phyloP scores from a whole-genome alignment of 306 rosid species.

The Vachellia pachyceras region DNA sequence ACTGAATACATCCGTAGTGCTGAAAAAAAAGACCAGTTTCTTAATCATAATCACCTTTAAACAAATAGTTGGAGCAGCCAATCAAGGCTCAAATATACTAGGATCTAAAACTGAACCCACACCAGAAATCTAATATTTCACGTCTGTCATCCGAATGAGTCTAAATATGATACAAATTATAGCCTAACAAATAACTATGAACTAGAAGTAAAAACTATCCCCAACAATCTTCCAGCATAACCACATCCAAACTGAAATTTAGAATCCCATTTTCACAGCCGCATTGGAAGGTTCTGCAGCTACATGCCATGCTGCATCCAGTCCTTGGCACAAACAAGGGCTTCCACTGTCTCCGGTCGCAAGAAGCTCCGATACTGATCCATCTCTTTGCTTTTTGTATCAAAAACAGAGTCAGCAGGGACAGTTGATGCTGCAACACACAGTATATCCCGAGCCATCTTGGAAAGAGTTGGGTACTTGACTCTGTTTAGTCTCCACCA shows the following conservation, averaged over 20 bases:
- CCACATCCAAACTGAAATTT: constrained; percentile 22
- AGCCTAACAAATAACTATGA: constrained; percentile 32
- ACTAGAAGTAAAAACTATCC: constrained; percentile 34
- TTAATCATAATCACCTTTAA: not conserved
- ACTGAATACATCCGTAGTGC: not conserved
- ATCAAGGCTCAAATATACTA: not conserved
- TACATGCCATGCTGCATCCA: constrained; percentile 80
- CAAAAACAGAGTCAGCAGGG: constrained; percentile 65
- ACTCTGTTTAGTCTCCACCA: constrained; percentile 97
- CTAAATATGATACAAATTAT: constrained; percentile 40
- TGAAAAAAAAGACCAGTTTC: not conserved
- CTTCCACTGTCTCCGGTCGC: constrained; percentile 89
- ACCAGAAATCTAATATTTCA: constrained; percentile 31
- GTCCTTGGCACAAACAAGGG: constrained; percentile 90
- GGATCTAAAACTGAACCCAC: constrained; percentile 35
- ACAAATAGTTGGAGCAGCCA: not conserved
- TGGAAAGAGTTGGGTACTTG: constrained; percentile 93
- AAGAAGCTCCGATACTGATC: constrained; percentile 76
- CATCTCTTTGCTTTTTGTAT: constrained; percentile 65
- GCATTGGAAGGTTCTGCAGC: constrained; percentile 53
- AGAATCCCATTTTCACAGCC: constrained; percentile 67
- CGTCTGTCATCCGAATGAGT: constrained; percentile 41
- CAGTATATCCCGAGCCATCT: constrained; percentile 90
- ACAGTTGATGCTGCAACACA: constrained; percentile 72
- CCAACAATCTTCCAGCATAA: constrained; percentile 28